phyloP scores from a whole-genome alignment of 495 filamentous ascomycete species.

The Hamigera avellanea region DNA sequence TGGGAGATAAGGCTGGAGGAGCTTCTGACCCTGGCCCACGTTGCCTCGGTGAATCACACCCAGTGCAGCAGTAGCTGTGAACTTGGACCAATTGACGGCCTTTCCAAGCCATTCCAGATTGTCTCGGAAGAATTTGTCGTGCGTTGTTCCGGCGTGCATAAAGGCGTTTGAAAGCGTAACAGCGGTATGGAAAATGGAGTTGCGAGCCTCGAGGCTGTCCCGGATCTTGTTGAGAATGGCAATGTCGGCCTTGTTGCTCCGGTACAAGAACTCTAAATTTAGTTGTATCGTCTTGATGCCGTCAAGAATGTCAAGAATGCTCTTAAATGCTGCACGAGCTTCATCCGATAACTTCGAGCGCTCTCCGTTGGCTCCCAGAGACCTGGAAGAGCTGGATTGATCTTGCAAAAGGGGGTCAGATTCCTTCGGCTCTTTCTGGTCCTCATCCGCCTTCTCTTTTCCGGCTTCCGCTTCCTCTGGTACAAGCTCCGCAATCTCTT shows the following conservation, averaged over 20 bases:
- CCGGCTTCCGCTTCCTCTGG: constrained; percentile 32
- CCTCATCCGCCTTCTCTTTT: constrained; percentile 22
- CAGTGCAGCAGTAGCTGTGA: constrained; percentile 91
- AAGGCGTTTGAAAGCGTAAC: constrained; percentile 97
- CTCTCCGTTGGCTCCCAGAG: constrained; percentile 33
- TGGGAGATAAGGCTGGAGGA: constrained; percentile 90
- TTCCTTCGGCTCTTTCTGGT: constrained; percentile 43
- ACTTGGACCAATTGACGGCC: constrained; percentile 99
- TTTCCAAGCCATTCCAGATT: constrained; percentile 98
- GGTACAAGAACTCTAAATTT: constrained; percentile 90
- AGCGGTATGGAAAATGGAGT: constrained; percentile 96
- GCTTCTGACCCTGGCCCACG: constrained; percentile 79
- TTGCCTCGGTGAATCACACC: constrained; percentile 97
- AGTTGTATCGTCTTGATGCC: constrained; percentile 87
- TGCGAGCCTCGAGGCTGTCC: constrained; percentile 87
- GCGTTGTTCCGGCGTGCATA: constrained; percentile 98
- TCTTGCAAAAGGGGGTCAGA: constrained; percentile 40
- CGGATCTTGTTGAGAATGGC: constrained; percentile 90
- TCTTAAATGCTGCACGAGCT: constrained; percentile 52
- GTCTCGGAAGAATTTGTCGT: constrained; percentile 93
- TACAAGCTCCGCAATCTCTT: constrained; percentile 57
- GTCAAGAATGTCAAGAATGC: constrained; percentile 75
- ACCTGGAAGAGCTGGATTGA: constrained; percentile 25
- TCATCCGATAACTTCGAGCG: constrained; percentile 27
- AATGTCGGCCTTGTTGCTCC: constrained; percentile 81